phyloP scores from a whole-genome alignment of 805 yeast species.

The Candida nemodendra region DNA sequence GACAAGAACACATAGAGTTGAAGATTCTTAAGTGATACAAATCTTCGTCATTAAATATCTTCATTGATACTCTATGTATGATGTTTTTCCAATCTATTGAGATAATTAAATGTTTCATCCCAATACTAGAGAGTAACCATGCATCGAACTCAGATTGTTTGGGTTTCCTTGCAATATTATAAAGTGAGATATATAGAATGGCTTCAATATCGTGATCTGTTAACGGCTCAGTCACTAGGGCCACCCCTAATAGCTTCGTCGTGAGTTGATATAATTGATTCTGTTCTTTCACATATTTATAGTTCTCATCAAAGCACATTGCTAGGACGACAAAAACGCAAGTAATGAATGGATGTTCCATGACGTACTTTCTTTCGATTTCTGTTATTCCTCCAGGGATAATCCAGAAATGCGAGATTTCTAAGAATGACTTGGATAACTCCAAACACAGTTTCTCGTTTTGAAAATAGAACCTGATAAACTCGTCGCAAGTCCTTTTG shows the following conservation, averaged over 20 bases:
- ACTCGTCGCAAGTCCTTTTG: conserved; percentile 39
- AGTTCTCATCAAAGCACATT: conserved; percentile 55
- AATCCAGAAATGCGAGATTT: conserved; percentile 58
- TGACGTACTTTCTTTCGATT: conserved; percentile 44
- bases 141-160: conserved; percentile 51
- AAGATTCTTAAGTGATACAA: conserved; percentile 54
- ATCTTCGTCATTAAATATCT: conserved; percentile 35
- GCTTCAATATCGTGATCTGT: conserved; percentile 64
- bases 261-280: conserved; percentile 47
- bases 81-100: conserved; percentile 46
- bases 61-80: conserved; percentile 33
- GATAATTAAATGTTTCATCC: conserved; percentile 46
- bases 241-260: conserved; percentile 46
- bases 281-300: conserved; percentile 47
- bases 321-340: conserved; percentile 54
- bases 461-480: conserved; percentile 44
- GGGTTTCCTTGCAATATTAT: conserved; percentile 54
- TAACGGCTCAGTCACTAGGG: conserved; percentile 49
- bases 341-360: conserved; percentile 51
- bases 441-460: conserved; percentile 43
- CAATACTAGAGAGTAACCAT: conserved; percentile 52
- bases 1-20: conserved; percentile 51
- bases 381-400: conserved; percentile 59
- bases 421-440: conserved; percentile 47
- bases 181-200: conserved; percentile 51